Percentiles rank a stretch among this genome's conserved stretches.
Evolutionary conservation across 768 basidiomycete genomes (phyloP).

Genomic region (Arthromyces matolae): DNA sequence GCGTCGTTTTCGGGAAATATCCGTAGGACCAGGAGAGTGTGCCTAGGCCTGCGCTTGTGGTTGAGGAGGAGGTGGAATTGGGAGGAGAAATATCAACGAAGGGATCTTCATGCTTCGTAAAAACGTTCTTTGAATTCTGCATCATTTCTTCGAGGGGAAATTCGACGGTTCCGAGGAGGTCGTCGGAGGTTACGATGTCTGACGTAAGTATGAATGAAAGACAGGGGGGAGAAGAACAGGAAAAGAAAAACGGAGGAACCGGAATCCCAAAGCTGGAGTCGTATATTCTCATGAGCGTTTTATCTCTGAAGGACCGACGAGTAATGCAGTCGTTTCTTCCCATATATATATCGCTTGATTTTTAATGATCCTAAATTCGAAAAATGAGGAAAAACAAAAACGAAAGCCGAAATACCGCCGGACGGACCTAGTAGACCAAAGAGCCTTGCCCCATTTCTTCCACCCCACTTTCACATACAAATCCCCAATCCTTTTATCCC

Average conservation of each 20-base stretch:
- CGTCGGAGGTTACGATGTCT: conserved; percentile 46
- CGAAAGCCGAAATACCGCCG: background rate
- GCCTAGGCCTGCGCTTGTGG: conserved; percentile 32
- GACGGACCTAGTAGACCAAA: conserved; percentile 59
- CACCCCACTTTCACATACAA: conserved; percentile 65
- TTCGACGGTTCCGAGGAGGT: conserved; percentile 47
- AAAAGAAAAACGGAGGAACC: conserved; percentile 33
- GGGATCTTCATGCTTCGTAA: conserved; percentile 42
- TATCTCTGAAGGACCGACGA: conserved; percentile 62
- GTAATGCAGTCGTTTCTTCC: conserved; percentile 63
- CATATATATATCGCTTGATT: conserved; percentile 59
- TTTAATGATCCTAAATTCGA: conserved; percentile 49
- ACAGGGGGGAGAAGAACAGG: no score
- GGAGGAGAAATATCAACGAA: conserved; percentile 33
- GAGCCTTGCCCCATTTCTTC: conserved; percentile 56
- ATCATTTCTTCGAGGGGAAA: conserved; percentile 36
- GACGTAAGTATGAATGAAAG: background rate
- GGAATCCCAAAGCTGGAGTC: conserved; percentile 70
- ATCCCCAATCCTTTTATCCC: conserved; percentile 33
- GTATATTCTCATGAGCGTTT: conserved; percentile 62
- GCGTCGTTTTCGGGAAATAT: conserved; percentile 47
- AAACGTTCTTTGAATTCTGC: conserved; percentile 34
- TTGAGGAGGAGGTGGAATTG: no score
- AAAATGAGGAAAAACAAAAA: background rate
- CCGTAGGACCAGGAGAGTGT: conserved; percentile 46